A percentile compares a stretch with the other conserved stretches of the same genome.
phyloP scores from a whole-genome alignment of 140 eudicot species.

The Flaveria floridana region DNA sequence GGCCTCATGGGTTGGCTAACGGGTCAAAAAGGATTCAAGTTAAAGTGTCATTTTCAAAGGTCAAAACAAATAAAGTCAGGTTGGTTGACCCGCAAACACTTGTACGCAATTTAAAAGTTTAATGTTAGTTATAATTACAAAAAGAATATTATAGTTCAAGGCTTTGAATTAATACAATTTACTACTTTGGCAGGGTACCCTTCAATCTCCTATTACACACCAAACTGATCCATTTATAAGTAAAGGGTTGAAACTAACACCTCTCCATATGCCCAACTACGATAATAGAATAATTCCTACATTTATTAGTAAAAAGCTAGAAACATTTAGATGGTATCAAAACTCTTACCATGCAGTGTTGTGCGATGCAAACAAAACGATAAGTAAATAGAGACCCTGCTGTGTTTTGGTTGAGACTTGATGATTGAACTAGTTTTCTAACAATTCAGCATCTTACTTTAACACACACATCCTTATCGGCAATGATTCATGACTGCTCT shows the following conservation, averaged over 20 bases:
- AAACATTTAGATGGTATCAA: not conserved
- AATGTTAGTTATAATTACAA: not conserved
- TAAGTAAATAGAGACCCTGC: slow-evolving; percentile 58
- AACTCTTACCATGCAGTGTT: slow-evolving; percentile 38
- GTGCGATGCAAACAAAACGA: slow-evolving; percentile 55
- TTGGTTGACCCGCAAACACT: slow-evolving; percentile 7
- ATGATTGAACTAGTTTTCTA: not conserved
- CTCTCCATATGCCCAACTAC: not conserved
- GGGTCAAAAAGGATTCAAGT: too few relatives aligned
- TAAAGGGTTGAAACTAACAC: not conserved
- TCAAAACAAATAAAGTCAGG: not conserved
- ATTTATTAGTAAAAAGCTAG: not conserved
- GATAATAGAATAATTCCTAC: not conserved
- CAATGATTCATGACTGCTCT: too few relatives aligned
- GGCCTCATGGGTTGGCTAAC: too few relatives aligned
- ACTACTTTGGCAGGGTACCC: not conserved
- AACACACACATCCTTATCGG: too few relatives aligned
- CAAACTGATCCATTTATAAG: not conserved
- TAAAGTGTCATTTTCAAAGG: not conserved
- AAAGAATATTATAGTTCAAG: not conserved
- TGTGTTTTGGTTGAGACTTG: not conserved
- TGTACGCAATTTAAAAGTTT: not conserved
- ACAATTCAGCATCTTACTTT: too few relatives aligned
- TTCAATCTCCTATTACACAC: not conserved
- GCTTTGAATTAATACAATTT: too few relatives aligned